Percentiles rank a stretch among this genome's conserved stretches.
phyloP scores from a whole-genome alignment of 129 eudicot genomes.

The Dittrichia graveolens region DNA sequence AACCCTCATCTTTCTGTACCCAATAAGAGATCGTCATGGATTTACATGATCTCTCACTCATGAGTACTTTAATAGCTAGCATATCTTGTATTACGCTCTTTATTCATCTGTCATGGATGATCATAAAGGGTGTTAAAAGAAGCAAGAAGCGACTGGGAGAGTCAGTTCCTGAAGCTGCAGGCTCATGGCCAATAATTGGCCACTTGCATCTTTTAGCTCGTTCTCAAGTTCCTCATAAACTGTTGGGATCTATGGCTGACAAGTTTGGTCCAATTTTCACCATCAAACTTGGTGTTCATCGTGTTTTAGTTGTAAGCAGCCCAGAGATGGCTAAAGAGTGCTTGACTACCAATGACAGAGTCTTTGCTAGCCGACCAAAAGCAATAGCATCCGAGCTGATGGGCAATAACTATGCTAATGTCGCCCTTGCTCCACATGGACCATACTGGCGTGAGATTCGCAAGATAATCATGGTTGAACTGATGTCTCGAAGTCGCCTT shows the following conservation, averaged over 20 bases:
- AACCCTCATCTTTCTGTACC: too few relatives aligned
- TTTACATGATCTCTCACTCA: neutral
- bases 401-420: too few relatives aligned
- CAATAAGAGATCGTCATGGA: neutral
- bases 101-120: neutral
- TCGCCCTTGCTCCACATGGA: too few relatives aligned
- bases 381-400: too few relatives aligned
- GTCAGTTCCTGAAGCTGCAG: constrained; percentile 15
- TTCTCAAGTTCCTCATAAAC: constrained; percentile 19
- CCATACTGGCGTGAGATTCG: too few relatives aligned
- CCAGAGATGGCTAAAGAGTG: neutral
- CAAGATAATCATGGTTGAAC: too few relatives aligned
- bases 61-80: neutral
- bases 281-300: neutral
- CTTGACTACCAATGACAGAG: neutral
- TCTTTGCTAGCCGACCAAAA: neutral
- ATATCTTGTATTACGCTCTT: neutral
- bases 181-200: constrained; percentile 33
- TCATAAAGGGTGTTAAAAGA: neutral
- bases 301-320: neutral
- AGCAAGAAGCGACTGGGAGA: neutral
- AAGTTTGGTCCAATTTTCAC: too few relatives aligned
- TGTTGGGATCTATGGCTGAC: too few relatives aligned
- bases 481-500: too few relatives aligned
- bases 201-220: constrained; percentile 22